Base-by-base conservation (phyloP, 2,329 filamentous ascomycete species). In the Alternaria viburni region DNA sequence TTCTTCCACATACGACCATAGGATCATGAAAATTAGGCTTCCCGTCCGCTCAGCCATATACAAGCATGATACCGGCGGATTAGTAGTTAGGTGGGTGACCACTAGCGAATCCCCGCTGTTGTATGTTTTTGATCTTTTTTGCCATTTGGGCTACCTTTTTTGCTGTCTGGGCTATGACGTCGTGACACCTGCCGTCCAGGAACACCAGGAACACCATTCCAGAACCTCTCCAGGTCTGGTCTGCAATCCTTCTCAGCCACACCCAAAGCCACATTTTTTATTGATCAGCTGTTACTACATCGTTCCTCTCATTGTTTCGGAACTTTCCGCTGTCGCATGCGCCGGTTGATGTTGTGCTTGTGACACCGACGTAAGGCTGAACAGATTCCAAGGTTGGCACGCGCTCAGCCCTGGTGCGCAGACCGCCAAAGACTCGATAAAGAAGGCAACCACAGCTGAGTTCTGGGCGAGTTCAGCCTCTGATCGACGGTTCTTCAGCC, bases 361-460 rank as follows among this genome's bases (percentile, higher is more conserved):
- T 64, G 62, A 66, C 62, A 57, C 57, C 10, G 45, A 26, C 44
- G 19, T 30, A 32, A 47, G 57, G 36, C 36, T 47, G 30, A 41
- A 17, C 36, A n/a, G 36, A 15, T 25, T 8, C 49, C 10, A 41
- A 32, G 19, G 49, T 52, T 58, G 66, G 66, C 60, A 64, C 61
- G 64, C 61, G 66, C 45, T 51, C 59, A 64, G 45, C 57, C 66
- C 59, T 36, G 19, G 49, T 52, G 49, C 49, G 49, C 49, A 52
- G 49, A 41, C 49, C 21, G 21, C 49, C 30, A 2, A 9, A 60
- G 5, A 51, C 47, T 58, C 57, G 36, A 59, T 49, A 63, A 62
- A 59, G 25, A 30, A 57, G 57, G 47, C 64, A 64, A 69, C 67
- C 52, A 26, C 52, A n/a, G 52, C 52, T 44, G 32, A 28, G 13